Conservation (phyloP, 805 yeast species). For the Cyberlindnera meyerae region DNA sequence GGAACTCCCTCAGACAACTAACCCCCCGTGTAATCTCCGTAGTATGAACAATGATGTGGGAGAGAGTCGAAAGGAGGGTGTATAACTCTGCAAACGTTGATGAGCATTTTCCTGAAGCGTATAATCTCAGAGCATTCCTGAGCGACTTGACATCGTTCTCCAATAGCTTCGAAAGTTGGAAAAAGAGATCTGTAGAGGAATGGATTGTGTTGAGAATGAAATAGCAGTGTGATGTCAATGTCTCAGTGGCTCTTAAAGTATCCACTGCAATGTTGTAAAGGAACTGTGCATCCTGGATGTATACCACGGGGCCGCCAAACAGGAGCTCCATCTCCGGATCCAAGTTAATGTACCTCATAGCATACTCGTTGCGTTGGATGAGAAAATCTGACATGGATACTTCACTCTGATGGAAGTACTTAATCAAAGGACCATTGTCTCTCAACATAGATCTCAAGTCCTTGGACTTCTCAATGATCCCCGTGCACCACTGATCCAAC, state of each 20-base stretch:
- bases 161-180: slow-evolving; percentile 3
- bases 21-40: too few species aligned
- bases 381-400: slow-evolving; percentile 7
- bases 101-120: too few species aligned
- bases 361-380: slow-evolving; percentile 7
- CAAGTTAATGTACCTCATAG: slow-evolving; percentile 2
- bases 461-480: slow-evolving; percentile 1
- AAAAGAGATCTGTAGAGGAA: slow-evolving; percentile 9
- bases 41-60: too few species aligned
- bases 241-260: slow-evolving; percentile 4
- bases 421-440: slow-evolving; percentile 2
- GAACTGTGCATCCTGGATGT: slow-evolving; percentile 5
- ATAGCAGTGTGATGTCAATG: slow-evolving; percentile 3
- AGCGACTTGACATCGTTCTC: too few species aligned
- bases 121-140: too few species aligned
- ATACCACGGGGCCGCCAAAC: neutral
- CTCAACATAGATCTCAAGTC: slow-evolving; percentile 6
- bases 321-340: neutral
- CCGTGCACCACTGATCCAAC: neutral
- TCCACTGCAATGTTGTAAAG: slow-evolving; percentile 3
- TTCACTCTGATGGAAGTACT: slow-evolving; percentile 1
- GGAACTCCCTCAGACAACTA: too few species aligned
- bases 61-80: too few species aligned
- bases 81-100: too few species aligned
- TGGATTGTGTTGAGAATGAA: slow-evolving; percentile 4